phyloP scores from a whole-genome alignment of 805 yeast species.

The Zygoascus biomembranicola region DNA sequence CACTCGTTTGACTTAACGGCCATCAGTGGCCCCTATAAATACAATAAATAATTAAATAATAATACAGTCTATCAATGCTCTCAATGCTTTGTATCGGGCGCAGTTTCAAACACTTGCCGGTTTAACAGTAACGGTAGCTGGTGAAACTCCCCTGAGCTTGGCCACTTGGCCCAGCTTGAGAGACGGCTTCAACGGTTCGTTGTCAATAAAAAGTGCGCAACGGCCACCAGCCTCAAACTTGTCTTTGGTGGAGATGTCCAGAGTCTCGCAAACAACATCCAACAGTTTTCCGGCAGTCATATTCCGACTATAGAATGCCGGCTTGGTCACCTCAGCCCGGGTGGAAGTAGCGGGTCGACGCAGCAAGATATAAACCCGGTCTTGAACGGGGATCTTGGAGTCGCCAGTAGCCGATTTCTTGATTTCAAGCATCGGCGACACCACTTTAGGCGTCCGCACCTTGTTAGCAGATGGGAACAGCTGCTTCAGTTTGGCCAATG shows the following conservation, averaged over 20 bases:
- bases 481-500: conserved; percentile 1
- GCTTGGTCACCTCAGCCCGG: conserved; percentile 18
- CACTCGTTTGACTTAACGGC: no score
- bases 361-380: conserved; percentile 28
- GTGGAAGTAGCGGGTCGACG: conserved; percentile 16
- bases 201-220: conserved; percentile 10
- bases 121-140: background rate
- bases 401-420: conserved; percentile 33
- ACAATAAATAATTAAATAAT: no score
- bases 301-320: conserved; percentile 19
- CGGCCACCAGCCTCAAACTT: conserved; percentile 6
- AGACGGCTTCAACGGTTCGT: background rate
- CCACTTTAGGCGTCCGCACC: background rate
- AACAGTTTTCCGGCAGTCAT: conserved; percentile 20
- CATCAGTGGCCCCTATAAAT: no score
- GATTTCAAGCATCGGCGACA: conserved; percentile 10
- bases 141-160: background rate
- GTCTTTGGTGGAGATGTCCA: conserved; percentile 17
- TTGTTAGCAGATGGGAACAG: background rate
- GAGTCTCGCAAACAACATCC: conserved; percentile 19
- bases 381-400: conserved; percentile 22
- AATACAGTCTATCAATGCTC: no score
- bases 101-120: no score
- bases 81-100: no score
- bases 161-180: conserved; percentile 9